These are phyloP conservation scores for Neolentinus lepideus DNA, from an alignment of 1,284 basidiomycete genomes.

Conservation along the genomic window DNA sequence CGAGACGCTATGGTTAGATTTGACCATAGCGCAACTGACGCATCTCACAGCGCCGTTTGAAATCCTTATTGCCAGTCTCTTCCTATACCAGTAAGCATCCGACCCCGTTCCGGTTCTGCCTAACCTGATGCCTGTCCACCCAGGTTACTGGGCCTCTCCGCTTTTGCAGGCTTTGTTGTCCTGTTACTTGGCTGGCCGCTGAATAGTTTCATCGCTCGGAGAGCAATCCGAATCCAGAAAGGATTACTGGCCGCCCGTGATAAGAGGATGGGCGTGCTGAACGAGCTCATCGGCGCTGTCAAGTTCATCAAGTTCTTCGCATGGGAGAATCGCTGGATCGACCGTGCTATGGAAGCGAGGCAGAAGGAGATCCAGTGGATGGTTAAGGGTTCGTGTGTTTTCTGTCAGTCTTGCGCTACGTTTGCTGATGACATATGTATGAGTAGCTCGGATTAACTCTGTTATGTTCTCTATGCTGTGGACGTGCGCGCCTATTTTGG, in stretches of 20 bases:
- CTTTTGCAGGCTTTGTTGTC: slow-evolving; percentile 82
- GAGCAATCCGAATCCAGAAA: slow-evolving; percentile 67
- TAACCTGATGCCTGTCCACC: no score
- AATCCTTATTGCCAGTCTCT: slow-evolving; percentile 65
- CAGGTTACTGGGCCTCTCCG: slow-evolving; percentile 77
- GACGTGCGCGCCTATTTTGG: slow-evolving; percentile 58
- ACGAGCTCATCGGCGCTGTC: slow-evolving; percentile 75
- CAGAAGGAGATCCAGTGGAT: slow-evolving; percentile 62
- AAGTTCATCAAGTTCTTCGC: slow-evolving; percentile 88
- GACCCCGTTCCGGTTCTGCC: no score
- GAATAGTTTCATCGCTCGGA: slow-evolving; percentile 56
- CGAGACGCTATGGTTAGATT: slow-evolving; percentile 8
- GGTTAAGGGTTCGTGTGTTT: slow-evolving; percentile 42
- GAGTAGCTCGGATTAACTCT: slow-evolving; percentile 55
- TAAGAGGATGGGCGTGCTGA: slow-evolving; percentile 79
- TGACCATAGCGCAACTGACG: neutral
- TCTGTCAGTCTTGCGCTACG: slow-evolving; percentile 11
- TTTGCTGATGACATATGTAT: slow-evolving; percentile 12
- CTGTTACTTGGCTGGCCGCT: slow-evolving; percentile 69
- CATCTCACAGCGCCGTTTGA: slow-evolving; percentile 65
- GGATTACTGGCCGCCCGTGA: slow-evolving; percentile 71
- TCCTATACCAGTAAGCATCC: slow-evolving; percentile 74
- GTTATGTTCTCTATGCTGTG: slow-evolving; percentile 59
- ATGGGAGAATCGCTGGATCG: slow-evolving; percentile 75
- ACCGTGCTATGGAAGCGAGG: slow-evolving; percentile 48